phyloP scores from a whole-genome alignment of 345 rosid genomes.

The Eucalyptus regnans region DNA sequence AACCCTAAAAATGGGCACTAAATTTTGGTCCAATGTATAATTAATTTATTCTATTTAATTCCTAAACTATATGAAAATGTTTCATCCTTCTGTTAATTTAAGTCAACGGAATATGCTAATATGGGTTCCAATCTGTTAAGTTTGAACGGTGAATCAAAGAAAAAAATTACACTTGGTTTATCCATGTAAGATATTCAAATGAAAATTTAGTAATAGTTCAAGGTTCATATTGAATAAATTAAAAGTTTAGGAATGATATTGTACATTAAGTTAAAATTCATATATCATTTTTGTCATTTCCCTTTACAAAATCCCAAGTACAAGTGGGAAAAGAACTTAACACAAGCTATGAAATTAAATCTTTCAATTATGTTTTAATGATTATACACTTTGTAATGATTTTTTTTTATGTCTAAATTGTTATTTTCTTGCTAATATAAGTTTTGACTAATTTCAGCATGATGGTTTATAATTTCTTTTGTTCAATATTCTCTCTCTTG shows the following conservation, averaged over 20 bases:
- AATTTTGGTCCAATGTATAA: not conserved
- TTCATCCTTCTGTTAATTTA: fast-evolving
- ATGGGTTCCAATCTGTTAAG: not conserved
- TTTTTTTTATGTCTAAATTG: not conserved
- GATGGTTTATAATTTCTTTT: not conserved
- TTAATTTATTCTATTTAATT: fast-evolving
- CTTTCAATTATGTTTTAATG: not conserved
- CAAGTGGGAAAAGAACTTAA: not conserved
- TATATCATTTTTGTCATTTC: not conserved
- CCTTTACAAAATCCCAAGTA: not conserved
- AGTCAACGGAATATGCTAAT: not conserved
- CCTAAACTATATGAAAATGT: not conserved
- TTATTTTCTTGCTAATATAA: not conserved
- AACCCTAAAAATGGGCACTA: not conserved
- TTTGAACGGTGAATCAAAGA: not conserved
- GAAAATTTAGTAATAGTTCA: not conserved
- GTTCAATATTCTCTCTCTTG: not conserved
- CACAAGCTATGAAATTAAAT: not conserved
- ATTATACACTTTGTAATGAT: not conserved
- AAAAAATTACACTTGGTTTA: not conserved
- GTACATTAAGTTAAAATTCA: not conserved
- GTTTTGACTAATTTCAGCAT: not conserved
- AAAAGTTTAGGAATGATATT: not conserved
- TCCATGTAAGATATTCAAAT: not conserved
- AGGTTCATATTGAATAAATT: fast-evolving